Evolutionary conservation across 768 basidiomycete species (phyloP).

Genomic region (Bullera alba): DNA sequence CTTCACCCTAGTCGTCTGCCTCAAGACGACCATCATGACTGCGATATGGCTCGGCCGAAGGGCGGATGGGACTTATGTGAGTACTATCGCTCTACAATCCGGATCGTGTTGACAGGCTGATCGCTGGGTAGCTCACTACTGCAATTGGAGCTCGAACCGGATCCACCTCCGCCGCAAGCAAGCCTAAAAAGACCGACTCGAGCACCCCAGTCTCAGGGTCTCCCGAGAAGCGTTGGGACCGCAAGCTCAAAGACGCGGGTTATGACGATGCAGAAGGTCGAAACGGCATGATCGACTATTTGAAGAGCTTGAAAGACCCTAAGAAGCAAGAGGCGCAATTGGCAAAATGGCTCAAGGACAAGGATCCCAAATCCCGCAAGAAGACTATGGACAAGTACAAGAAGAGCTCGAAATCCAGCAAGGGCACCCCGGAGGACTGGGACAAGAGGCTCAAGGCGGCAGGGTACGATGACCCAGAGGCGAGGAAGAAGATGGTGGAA

Average conservation of each 20-base stretch:
- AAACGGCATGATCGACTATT: constrained; percentile 4
- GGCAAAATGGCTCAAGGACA: constrained; percentile 2
- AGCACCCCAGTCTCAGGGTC: neutral
- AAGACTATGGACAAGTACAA: constrained; percentile 1
- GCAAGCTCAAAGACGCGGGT: constrained; percentile 1
- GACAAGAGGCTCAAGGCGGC: neutral
- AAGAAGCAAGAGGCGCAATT: constrained; percentile 1
- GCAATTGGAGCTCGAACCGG: neutral
- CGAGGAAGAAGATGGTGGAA: constrained; percentile 4
- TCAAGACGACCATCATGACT: constrained; percentile 27
- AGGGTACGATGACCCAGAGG: constrained; percentile 1
- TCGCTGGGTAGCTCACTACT: neutral
- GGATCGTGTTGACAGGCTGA: neutral
- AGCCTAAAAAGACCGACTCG: neutral
- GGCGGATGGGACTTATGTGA: constrained; percentile 21
- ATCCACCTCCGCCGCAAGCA: neutral
- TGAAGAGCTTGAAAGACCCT: neutral
- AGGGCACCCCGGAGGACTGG: neutral
- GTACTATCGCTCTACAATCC: constrained; percentile 7
- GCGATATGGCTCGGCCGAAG: constrained; percentile 21
- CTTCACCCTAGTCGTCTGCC: constrained; percentile 26
- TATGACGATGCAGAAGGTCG: constrained; percentile 2
- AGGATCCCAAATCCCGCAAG: neutral
- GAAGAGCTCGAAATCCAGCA: neutral
- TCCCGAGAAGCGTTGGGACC: constrained; percentile 2